Evolutionary conservation across 1,284 basidiomycete species (phyloP), one percentile per base, ranked within the genome.

Genomic region (Austropuccinia psidii): DNA sequence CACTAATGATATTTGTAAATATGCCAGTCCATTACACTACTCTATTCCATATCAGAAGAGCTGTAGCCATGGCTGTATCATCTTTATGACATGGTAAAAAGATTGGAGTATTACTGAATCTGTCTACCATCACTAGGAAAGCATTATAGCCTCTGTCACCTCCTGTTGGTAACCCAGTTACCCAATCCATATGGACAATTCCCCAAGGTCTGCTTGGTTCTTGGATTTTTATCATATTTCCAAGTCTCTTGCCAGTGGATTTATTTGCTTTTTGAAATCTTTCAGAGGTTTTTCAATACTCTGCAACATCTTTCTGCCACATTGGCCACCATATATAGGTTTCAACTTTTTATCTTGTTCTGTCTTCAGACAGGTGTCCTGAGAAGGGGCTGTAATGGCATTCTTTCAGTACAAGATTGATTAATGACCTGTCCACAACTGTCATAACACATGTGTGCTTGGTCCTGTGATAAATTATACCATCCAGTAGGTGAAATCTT

Each of bases 1-100:
- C 81, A 31, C 80, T 82, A 4, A 85, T 76, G 37, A 86, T 83
- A 0, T 75, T 74, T 6, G 76, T 68, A 0, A 81, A 83, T 0
- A 84, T 62, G 0, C 84, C 82, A 75, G 27, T 8, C 4, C 45
- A 35, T 24, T 35, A 6, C 37, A 62, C 45, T 3, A 62, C 41
- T 13, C 41, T 43, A 27, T 62, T 41, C 60, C 33, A 66, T 9
- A 52, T 43, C 31, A 62, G 19, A 7, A 62, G 2, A 3, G 39
- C 60, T 24, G 29, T 31, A 29, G n/a, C 60, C 39, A 43, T 43
- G 21, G 29, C 54, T 21, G 29, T 57, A 9, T 57, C 54, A 57
- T 62, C 60, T 31, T 62, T 62, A 24, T 62, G 60, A 19, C 19
- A 39, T 1, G 60, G 60, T 4, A 62, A 27, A 19, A 62, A 62